phyloP scores from a whole-genome alignment of 75 land plant species.

The Ceratopteris richardii region DNA sequence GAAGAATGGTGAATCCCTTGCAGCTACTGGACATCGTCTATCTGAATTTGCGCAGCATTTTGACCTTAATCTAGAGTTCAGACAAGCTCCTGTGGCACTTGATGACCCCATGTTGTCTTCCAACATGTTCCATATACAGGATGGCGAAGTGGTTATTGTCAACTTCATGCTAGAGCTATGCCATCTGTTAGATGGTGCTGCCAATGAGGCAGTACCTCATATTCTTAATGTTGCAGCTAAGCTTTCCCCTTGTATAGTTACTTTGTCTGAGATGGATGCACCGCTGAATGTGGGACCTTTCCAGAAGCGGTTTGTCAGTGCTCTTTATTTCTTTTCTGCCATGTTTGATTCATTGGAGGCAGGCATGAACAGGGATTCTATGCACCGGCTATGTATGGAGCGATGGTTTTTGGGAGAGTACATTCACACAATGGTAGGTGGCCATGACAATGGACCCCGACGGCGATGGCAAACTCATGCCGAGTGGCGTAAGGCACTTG shows the following conservation, averaged over 20 bases:
- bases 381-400: conserved; percentile 19
- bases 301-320: conserved; percentile 13
- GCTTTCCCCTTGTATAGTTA: conserved; percentile 15
- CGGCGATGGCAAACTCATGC: background rate
- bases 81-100: background rate
- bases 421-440: conserved; percentile 18
- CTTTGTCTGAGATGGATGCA: conserved; percentile 31
- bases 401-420: conserved; percentile 16
- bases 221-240: conserved; percentile 6
- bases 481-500: conserved; percentile 11
- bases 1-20: conserved; percentile 1
- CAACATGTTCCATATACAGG: conserved; percentile 9
- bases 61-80: conserved; percentile 17
- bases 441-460: background rate
- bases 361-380: conserved; percentile 18
- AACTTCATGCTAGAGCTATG: conserved; percentile 33
- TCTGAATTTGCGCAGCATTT: conserved; percentile 16
- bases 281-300: conserved; percentile 12
- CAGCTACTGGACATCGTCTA: conserved; percentile 11
- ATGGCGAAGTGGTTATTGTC: conserved; percentile 15
- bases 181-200: conserved; percentile 9
- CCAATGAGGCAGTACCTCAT: background rate
- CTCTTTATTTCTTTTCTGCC: conserved; percentile 22
- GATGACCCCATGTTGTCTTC: background rate
- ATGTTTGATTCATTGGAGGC: conserved; percentile 31